Conservation (phyloP, 2,329 filamentous ascomycete genomes). For the Cordyceps cicadae region DNA sequence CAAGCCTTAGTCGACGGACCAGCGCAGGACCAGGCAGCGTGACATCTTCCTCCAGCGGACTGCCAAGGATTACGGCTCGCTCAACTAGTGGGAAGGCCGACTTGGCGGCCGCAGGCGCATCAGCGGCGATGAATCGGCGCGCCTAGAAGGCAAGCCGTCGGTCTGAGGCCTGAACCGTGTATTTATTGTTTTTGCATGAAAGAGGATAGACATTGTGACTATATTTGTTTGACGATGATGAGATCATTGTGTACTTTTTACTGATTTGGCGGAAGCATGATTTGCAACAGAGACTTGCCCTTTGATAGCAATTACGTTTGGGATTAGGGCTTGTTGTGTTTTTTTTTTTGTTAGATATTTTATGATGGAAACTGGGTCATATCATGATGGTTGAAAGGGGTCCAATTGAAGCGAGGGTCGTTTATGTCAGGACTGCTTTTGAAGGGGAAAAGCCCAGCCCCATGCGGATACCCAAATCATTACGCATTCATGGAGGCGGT, state of each 20-base stretch:
- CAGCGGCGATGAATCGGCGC: constrained; percentile 32
- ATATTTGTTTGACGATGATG: constrained; percentile 9
- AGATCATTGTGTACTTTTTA: neutral
- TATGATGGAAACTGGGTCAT: neutral
- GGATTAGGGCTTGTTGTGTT: neutral
- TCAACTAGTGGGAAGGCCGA: constrained; percentile 52
- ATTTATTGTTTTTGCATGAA: neutral
- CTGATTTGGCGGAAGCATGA: constrained; percentile 1
- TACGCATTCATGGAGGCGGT: constrained; percentile 9
- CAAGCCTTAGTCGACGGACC: constrained; percentile 36
- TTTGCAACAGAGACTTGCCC: neutral
- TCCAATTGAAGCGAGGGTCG: neutral
- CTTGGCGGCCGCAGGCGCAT: constrained; percentile 49
- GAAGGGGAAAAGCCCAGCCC: constrained; percentile 8
- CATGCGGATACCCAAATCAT: constrained; percentile 11
- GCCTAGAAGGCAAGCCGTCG: constrained; percentile 9
- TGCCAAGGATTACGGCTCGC: constrained; percentile 49
- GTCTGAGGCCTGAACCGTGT: neutral
- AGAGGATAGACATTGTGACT: neutral
- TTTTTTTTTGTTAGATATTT: neutral
- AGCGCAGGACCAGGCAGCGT: constrained; percentile 40
- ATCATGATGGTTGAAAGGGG: constrained; percentile 1
- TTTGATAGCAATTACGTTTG: constrained; percentile 4
- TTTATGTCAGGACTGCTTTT: constrained; percentile 10
- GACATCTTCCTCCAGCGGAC: constrained; percentile 34